Evolutionary conservation across 1,139 yeast species (phyloP).

Genomic region (Blastobotrys raffinosifermentans): DNA sequence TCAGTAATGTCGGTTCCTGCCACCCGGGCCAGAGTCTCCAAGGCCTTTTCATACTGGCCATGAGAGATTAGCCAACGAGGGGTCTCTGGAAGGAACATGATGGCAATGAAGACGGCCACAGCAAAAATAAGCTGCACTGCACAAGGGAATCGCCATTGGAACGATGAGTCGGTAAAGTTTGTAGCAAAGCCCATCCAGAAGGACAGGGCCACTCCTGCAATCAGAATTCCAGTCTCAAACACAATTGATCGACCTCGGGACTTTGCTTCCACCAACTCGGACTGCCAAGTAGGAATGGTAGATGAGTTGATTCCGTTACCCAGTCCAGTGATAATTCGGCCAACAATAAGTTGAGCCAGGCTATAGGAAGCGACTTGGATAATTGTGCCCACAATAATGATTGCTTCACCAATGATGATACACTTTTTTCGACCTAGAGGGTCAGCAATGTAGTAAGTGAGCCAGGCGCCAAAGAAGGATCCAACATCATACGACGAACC

Average conservation of each 20-base stretch:
- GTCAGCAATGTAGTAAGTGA: not conserved
- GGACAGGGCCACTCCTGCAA: slow-evolving; percentile 61
- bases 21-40: slow-evolving; percentile 1
- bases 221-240: slow-evolving; percentile 60
- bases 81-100: slow-evolving; percentile 36
- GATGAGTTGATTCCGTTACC: slow-evolving; percentile 80
- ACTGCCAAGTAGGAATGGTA: slow-evolving; percentile 75
- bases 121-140: slow-evolving; percentile 14
- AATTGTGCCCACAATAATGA: slow-evolving; percentile 41
- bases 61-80: slow-evolving; percentile 41
- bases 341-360: slow-evolving; percentile 61
- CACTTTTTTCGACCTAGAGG: slow-evolving; percentile 37
- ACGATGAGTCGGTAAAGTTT: slow-evolving; percentile 31
- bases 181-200: slow-evolving; percentile 61
- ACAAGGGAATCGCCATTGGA: slow-evolving; percentile 47
- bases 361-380: slow-evolving; percentile 39
- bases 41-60: slow-evolving; percentile 15
- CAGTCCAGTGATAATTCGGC: slow-evolving; percentile 64
- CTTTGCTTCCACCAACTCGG: slow-evolving; percentile 64
- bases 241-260: slow-evolving; percentile 60
- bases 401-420: slow-evolving; percentile 37
- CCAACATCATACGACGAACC: slow-evolving; percentile 2
- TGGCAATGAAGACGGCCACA: slow-evolving; percentile 1
- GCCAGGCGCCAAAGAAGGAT: not conserved
- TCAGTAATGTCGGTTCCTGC: not conserved